Evolutionary conservation across 2,329 filamentous ascomycete genomes (phyloP).

Genomic region (Aphanoascus verrucosus): DNA sequence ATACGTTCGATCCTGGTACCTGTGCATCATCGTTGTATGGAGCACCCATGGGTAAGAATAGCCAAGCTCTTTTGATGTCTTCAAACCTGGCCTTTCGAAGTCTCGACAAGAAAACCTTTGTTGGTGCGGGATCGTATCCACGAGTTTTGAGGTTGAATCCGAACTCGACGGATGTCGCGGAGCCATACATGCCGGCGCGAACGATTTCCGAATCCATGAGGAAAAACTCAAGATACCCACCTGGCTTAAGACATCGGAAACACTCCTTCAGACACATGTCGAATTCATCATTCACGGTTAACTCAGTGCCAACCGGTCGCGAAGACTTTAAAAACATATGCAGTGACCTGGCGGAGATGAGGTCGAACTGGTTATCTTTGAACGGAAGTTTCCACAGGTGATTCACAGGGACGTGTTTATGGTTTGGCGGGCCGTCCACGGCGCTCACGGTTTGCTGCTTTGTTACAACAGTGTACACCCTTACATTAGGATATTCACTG

Average conservation of each 20-base stretch:
- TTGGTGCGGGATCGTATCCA: slow-evolving; percentile 78
- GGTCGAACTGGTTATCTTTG: slow-evolving; percentile 73
- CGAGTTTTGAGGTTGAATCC: slow-evolving; percentile 78
- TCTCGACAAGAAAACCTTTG: slow-evolving; percentile 66
- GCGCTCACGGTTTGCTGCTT: slow-evolving; percentile 62
- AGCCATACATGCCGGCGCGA: slow-evolving; percentile 66
- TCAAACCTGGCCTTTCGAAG: slow-evolving; percentile 65
- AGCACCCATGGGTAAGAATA: slow-evolving; percentile 71
- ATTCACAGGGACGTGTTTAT: slow-evolving; percentile 69
- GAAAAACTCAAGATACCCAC: slow-evolving; percentile 83
- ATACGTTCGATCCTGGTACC: slow-evolving; percentile 28
- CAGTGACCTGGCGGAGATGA: slow-evolving; percentile 79
- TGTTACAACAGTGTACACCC: slow-evolving; percentile 78
- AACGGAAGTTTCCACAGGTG: slow-evolving; percentile 76
- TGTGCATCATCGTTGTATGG: slow-evolving; percentile 9
- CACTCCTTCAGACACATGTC: slow-evolving; percentile 76
- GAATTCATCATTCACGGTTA: slow-evolving; percentile 71
- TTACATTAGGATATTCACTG: slow-evolving; percentile 70
- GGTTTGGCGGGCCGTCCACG: slow-evolving; percentile 74
- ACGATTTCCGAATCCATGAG: slow-evolving; percentile 84
- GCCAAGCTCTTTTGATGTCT: slow-evolving; percentile 75
- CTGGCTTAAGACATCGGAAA: slow-evolving; percentile 82
- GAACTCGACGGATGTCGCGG: slow-evolving; percentile 83
- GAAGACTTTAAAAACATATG: slow-evolving; percentile 67
- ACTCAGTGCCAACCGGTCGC: slow-evolving; percentile 43